Base-by-base conservation (phyloP, 305 asterid genomes). In the Fraxinus angustifolia region DNA sequence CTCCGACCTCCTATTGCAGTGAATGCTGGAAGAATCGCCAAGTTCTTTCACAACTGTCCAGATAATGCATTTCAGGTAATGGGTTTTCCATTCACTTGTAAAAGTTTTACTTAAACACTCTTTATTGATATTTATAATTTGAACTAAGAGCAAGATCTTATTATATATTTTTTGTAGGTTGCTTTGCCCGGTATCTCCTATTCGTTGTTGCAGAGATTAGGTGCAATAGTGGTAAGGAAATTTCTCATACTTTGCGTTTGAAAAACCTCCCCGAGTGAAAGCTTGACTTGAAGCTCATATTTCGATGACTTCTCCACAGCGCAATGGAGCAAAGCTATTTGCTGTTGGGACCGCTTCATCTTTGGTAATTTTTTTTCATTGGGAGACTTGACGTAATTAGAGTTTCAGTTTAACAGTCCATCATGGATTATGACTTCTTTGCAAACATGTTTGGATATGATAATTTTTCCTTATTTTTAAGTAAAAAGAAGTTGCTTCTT, bases 291-390 rank as follows among this genome's bases (percentile, higher is more conserved):
- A 45, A 67, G 67, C 88, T 87, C 70, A 78, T 58, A 11, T 73
- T 77, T 8, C 65, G 58, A 16, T 77, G 34, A 74, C 65, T 81
- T 42, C 50, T 82, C 85, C 77, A 81, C 91, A 94, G 97, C 90
- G 97, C 73, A 94, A 94, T 73, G 97, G 98, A 75, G 80, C 91
- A 60, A 94, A 94, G 89, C 97, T 94, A 67, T 91, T 94, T 62
- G 97, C 94, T 36, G 98, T 94, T 84, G 98, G 97, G 82, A 90
- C 97, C 50, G 81, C 95, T 38, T 91, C 97, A 35, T 92, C 98
- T 83, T 90, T 94, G 95, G 98, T 94, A 87, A 85, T 0, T 45
- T 78, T 33, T 14, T 33, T 62, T 23, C 14, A 26, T 70, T 1
- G 56, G 40, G 0, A 73, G 33, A 40, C 50, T 14, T 45, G 67